A percentile compares a stretch with the other conserved stretches of the same genome.
Conservation (phyloP, 2,329 filamentous ascomycete species). For the Alternaria arbusti region DNA sequence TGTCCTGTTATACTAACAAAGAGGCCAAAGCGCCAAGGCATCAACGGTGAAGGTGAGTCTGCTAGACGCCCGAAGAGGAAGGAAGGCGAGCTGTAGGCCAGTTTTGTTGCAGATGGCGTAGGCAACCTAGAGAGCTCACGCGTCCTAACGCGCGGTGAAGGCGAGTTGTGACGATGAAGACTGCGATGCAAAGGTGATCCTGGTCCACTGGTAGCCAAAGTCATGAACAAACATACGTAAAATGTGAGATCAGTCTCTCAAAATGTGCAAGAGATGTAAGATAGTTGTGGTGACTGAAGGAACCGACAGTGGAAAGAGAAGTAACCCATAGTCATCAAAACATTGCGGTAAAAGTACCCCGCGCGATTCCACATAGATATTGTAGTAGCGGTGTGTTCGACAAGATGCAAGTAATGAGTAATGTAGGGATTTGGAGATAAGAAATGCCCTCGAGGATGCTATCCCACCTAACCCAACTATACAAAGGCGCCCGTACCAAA, state of each 20-base stretch:
- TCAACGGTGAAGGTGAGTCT: constrained; percentile 6
- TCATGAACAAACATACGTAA: background rate
- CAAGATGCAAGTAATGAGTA: background rate
- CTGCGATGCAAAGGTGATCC: background rate
- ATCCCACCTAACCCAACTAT: constrained; percentile 27
- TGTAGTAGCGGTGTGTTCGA: background rate
- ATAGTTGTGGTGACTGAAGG: background rate
- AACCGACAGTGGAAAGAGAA: background rate
- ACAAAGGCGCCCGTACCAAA: constrained; percentile 20
- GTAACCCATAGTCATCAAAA: background rate
- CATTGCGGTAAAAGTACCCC: background rate
- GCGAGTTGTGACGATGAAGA: background rate
- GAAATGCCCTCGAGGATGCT: constrained; percentile 4
- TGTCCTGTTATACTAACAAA: background rate
- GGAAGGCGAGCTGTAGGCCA: background rate
- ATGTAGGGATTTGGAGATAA: background rate
- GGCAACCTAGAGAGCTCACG: background rate
- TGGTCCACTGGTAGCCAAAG: background rate
- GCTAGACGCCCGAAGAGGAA: background rate
- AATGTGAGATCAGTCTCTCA: background rate
- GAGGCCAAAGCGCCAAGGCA: background rate
- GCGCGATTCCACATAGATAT: background rate
- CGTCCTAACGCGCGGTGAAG: background rate
- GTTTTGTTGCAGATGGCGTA: background rate
- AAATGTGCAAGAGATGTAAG: background rate